These are phyloP conservation scores for Trametes cinnabarina DNA, from an alignment of 768 basidiomycete species.

Conservation along the genomic window DNA sequence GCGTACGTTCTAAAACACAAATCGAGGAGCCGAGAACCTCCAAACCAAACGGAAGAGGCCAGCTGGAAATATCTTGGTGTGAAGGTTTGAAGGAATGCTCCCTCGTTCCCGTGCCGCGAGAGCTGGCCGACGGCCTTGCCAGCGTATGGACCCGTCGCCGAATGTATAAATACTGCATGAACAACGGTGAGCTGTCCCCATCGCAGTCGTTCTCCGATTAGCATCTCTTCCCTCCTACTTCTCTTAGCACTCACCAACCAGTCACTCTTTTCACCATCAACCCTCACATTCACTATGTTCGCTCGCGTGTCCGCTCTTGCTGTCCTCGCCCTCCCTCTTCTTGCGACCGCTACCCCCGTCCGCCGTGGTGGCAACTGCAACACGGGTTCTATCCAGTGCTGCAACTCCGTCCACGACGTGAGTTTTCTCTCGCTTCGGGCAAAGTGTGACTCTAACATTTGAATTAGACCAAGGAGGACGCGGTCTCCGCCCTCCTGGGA, in stretches of 20 bases:
- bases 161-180: slow-evolving; percentile 2
- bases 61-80: neutral
- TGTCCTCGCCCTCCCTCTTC: slow-evolving; percentile 16
- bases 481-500: slow-evolving; percentile 17
- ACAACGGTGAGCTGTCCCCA: neutral
- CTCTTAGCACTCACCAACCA: slow-evolving; percentile 10
- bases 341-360: slow-evolving; percentile 14
- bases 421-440: neutral
- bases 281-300: slow-evolving; percentile 16
- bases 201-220: slow-evolving; percentile 10
- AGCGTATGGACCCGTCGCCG: neutral
- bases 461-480: slow-evolving; percentile 11
- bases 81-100: neutral
- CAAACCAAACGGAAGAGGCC: neutral
- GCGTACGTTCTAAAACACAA: slow-evolving; percentile 1
- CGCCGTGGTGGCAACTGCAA: slow-evolving; percentile 14
- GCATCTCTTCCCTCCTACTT: neutral
- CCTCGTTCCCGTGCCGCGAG: neutral
- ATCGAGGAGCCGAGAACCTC: slow-evolving; percentile 2
- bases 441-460: too few relatives aligned
- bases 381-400: slow-evolving; percentile 18
- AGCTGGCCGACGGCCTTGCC: neutral
- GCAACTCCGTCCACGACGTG: slow-evolving; percentile 15
- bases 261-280: slow-evolving; percentile 13
- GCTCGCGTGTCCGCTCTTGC: slow-evolving; percentile 15